Evolutionary conservation across 805 yeast genomes (phyloP), one percentile per base, ranked within the genome.

Genomic region (Myxozyma udenii): DNA sequence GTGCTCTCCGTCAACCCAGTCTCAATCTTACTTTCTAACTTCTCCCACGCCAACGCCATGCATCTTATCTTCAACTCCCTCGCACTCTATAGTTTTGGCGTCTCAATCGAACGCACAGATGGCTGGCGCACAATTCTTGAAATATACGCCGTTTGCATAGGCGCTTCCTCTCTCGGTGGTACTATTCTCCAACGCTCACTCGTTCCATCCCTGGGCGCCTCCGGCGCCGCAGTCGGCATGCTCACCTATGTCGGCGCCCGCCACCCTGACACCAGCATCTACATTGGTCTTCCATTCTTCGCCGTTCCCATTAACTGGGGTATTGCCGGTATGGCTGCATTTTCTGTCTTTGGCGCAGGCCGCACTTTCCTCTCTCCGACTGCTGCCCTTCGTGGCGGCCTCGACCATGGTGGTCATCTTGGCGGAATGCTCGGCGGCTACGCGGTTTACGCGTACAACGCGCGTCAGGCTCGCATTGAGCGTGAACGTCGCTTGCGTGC

Each of bases 351-450:
- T 18, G 53, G 47, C 18, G 42, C 44, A n/a, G 57, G 41, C 22
- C 19, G 51, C 1, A 9, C 44, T 18, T 23, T 23, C 21, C 12
- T 48, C 21, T 6, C 38, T 6, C 9, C n/a, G n/a, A 24, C 40
- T 7, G 33, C 44, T 4, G 12, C 21, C 6, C 30, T 25, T 19
- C 12, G n/a, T 18, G 53, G 48, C 25, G 42, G 39, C 19, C 25
- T 54, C 9, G 58, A 54, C 32, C 58, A 54, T 18, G 56, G 57
- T 4, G 58, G 58, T 19, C 58, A 54, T 51, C 41, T 54, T 7
- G 58, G 58, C 4, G 58, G 58, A 3, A 41, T 53, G 18, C 19
- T 46, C 6, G 54, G 42, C 16, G 57, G 57, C 24, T 52, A 46
- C 41, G 48, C 46, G 5, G 39, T 28, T 14, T 9, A 9, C 12